phyloP scores from a whole-genome alignment of 2,329 filamentous ascomycete species.

The Emmonsia crescens region DNA sequence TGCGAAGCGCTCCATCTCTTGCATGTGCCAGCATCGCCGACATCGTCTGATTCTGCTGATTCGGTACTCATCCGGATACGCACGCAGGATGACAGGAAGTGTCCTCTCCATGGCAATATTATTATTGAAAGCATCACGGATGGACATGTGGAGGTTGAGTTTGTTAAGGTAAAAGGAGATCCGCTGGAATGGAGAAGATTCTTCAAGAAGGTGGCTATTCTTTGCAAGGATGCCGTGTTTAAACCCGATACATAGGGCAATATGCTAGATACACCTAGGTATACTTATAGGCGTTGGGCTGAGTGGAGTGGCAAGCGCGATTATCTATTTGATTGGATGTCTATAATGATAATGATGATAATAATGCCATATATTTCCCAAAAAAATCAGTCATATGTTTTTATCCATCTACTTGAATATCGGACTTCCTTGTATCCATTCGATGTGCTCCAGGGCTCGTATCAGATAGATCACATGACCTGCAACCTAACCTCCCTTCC shows the following conservation, averaged over 20 bases:
- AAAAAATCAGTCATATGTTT: not conserved
- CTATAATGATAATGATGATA: not conserved
- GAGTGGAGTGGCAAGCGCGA: not conserved
- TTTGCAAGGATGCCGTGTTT: conserved; percentile 77
- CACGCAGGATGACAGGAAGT: conserved; percentile 48
- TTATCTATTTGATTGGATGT: not conserved
- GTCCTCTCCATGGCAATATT: conserved; percentile 35
- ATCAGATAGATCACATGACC: not conserved
- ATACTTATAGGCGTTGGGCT: not conserved
- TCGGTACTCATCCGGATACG: conserved; percentile 60
- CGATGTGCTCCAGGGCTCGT: no score
- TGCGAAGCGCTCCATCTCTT: conserved; percentile 73
- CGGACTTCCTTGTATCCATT: not conserved
- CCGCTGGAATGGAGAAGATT: conserved; percentile 92
- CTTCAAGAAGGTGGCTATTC: conserved; percentile 87
- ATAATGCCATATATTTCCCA: not conserved
- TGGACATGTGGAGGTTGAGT: conserved; percentile 72
- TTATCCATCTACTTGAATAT: not conserved
- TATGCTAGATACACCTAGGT: not conserved
- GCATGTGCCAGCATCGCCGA: conserved; percentile 56
- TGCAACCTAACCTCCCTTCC: not conserved
- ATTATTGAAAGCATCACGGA: conserved; percentile 36
- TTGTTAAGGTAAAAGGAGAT: conserved; percentile 91
- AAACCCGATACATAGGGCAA: conserved; percentile 38
- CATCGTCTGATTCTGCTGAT: conserved; percentile 36